Conservation (phyloP, 2,329 filamentous ascomycete species). For the Colletotrichum kahawae region DNA sequence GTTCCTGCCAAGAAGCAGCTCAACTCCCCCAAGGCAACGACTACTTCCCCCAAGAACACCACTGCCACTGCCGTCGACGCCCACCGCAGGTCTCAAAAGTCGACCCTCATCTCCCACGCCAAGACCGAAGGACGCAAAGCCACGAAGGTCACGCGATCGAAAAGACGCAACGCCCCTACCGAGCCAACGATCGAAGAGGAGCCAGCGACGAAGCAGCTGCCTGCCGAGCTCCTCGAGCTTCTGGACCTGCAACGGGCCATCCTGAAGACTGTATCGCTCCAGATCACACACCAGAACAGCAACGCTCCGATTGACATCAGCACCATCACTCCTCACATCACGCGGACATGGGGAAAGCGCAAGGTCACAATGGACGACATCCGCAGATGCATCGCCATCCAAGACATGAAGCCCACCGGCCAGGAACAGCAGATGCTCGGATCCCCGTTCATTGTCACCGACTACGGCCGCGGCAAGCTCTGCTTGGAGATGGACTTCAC, state of each 20-base stretch:
- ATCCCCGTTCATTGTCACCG: constrained; percentile 49
- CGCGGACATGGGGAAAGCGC: constrained; percentile 75
- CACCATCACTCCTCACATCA: constrained; percentile 65
- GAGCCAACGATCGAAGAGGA: constrained; percentile 28
- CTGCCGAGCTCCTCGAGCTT: constrained; percentile 61
- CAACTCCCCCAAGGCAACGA: not conserved
- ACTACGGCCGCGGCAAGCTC: constrained; percentile 59
- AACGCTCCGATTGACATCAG: constrained; percentile 68
- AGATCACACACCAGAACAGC: constrained; percentile 72
- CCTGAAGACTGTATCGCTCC: constrained; percentile 70
- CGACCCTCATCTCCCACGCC: constrained; percentile 31
- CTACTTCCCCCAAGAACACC: not conserved
- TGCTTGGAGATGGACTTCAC: constrained; percentile 61
- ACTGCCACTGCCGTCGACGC: not conserved
- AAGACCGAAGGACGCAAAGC: constrained; percentile 30
- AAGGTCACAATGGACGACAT: constrained; percentile 70
- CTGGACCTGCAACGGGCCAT: constrained; percentile 70
- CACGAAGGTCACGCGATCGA: constrained; percentile 21
- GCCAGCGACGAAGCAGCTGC: constrained; percentile 42
- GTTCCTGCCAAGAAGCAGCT: constrained; percentile 17
- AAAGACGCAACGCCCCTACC: constrained; percentile 12
- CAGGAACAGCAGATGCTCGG: constrained; percentile 15
- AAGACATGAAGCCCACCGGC: constrained; percentile 47
- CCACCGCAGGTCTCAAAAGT: constrained; percentile 30
- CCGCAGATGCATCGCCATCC: constrained; percentile 69